Evolutionary conservation across 1,284 basidiomycete genomes (phyloP).

Genomic region (Ustilago xerochloae): DNA sequence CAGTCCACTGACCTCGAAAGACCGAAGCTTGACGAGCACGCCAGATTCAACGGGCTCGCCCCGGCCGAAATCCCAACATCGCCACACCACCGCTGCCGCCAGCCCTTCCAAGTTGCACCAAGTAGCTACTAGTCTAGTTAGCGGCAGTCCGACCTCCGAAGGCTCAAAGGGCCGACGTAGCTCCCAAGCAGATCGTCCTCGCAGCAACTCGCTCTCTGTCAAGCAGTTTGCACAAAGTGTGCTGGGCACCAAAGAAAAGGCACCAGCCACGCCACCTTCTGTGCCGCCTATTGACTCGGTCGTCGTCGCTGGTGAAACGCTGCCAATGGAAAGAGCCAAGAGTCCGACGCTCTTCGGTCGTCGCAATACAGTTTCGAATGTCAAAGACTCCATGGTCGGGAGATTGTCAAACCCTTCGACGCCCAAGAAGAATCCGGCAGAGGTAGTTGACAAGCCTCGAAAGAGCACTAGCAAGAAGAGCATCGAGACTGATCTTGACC

Average conservation of each 20-base stretch:
- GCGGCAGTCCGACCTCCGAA: slow-evolving; percentile 18
- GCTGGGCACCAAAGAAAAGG: slow-evolving; percentile 44
- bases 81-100: slow-evolving; percentile 35
- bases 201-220: slow-evolving; percentile 56
- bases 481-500: slow-evolving; percentile 37
- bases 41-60: slow-evolving; percentile 16
- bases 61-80: slow-evolving; percentile 39
- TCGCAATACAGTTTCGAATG: slow-evolving; percentile 41
- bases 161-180: slow-evolving; percentile 20
- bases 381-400: slow-evolving; percentile 39
- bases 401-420: slow-evolving; percentile 38
- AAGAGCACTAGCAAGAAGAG: slow-evolving; percentile 38
- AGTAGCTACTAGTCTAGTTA: slow-evolving; percentile 17
- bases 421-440: slow-evolving; percentile 31
- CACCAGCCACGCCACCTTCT: slow-evolving; percentile 5
- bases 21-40: slow-evolving; percentile 22
- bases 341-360: slow-evolving; percentile 52
- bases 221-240: slow-evolving; percentile 51
- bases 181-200: slow-evolving; percentile 35
- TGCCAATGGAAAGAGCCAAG: slow-evolving; percentile 48
- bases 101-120: slow-evolving; percentile 38
- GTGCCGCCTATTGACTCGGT: slow-evolving; percentile 23
- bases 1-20: slow-evolving; percentile 9
- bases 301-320: slow-evolving; percentile 44
- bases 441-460: slow-evolving; percentile 23